These are phyloP conservation scores for Hibiscus tridactylites DNA, from an alignment of 345 rosid genomes.

Conservation along the genomic window DNA sequence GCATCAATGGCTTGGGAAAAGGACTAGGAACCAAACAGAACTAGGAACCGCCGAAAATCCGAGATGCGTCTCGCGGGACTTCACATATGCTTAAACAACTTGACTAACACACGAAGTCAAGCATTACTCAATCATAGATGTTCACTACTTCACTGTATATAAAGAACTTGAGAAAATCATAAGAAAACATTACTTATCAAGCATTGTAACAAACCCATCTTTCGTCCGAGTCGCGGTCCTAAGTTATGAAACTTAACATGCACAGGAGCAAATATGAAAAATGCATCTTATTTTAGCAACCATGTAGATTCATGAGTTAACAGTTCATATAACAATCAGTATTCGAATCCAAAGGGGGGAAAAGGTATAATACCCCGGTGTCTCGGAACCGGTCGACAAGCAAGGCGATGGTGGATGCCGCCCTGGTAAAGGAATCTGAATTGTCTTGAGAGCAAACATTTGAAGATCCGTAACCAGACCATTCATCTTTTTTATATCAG, in stretches of 20 bases:
- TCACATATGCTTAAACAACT: no score
- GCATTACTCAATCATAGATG: no score
- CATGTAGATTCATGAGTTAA: background rate
- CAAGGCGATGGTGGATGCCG: conserved; percentile 73
- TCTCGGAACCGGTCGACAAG: conserved; percentile 32
- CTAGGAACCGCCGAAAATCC: no score
- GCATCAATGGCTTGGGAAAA: no score
- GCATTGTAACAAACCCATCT: background rate
- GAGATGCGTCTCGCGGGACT: no score
- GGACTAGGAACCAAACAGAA: no score
- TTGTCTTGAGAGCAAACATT: conserved; percentile 75
- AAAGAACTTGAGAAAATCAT: background rate
- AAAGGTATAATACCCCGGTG: conserved; percentile 33
- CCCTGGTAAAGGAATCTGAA: conserved; percentile 77
- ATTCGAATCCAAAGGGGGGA: background rate
- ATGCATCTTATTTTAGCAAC: background rate
- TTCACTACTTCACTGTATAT: no score
- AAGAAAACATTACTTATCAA: background rate
- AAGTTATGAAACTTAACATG: background rate
- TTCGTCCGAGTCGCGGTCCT: background rate
- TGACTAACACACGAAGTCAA: no score
- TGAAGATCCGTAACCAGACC: conserved; percentile 79
- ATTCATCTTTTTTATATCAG: conserved; percentile 75
- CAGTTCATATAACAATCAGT: background rate
- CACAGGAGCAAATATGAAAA: background rate